Evolutionary conservation across 805 yeast species (phyloP), one percentile per base, ranked within the genome.

Genomic region (Barnettozyma botsteinii): DNA sequence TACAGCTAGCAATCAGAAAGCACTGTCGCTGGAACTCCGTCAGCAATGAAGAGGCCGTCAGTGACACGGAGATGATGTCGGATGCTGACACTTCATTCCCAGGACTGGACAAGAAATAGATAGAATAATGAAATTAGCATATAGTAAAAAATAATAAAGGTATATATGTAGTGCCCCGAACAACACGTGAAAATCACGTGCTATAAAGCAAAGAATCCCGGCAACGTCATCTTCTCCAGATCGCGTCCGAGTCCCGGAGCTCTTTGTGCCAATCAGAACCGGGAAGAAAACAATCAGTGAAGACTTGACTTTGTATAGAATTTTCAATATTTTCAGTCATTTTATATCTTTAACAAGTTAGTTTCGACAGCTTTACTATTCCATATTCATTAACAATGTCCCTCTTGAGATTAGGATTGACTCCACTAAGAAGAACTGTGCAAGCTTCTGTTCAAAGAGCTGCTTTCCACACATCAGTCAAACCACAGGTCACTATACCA

Each of bases 401-500:
- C 17, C 30, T 42, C 17, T n/a, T 38, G 14, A 45, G 46, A 45
- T 22, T 45, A 17, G 48, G 48, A 7, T 25, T 42, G 3, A 24
- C 44, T 27, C 39, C 47, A 18, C 29, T 37, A 13, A 41, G 31
- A 35, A 40, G 14, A 25, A 12, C 35, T 3, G 35, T 31, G 5
- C 36, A 35, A 27, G 12, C 24, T 26, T 25, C 40, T 25, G 31
- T 33, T 17, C 31, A 33, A 15, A 35, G 35, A 31, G 24, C 38
- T 8, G 35, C 45, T 23, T 25, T 52, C 42, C 55, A 52, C 47
- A 51, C 57, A n/a, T 50, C 62, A 7, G 44, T 60, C n/a, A 49
- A 53, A 15, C 54, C 45, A 47, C 63, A 57, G 51, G 54, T 67
- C 39, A 67, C 68, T 20, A 68, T 69, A 38, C 62, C 72, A 60